Evolutionary conservation across 805 yeast species (phyloP).

Genomic region (Kluyveromyces wickerhamii): DNA sequence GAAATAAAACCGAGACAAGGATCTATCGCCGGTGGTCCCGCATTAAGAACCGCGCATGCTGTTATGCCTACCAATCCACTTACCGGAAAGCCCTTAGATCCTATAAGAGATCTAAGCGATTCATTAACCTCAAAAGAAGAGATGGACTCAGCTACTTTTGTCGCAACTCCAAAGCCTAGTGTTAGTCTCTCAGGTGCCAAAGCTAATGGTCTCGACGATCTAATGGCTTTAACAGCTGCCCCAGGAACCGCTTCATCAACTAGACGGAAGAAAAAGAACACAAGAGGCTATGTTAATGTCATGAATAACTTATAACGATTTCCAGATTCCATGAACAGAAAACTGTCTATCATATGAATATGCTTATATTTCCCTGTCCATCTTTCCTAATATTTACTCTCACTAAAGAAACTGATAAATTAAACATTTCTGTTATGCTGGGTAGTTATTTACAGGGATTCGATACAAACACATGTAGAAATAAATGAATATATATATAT

Average conservation of each 20-base stretch:
- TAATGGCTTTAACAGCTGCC: constrained; percentile 33
- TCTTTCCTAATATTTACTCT: too few relatives aligned
- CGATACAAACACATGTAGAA: too few relatives aligned
- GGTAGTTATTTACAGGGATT: too few relatives aligned
- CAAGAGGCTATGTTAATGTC: constrained; percentile 62
- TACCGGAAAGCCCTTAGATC: constrained; percentile 27
- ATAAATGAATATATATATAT: too few relatives aligned
- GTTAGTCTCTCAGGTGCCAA: constrained; percentile 25
- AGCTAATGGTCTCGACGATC: constrained; percentile 40
- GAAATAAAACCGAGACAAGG: constrained; percentile 34
- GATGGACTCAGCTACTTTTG: constrained; percentile 15
- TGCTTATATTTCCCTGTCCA: too few relatives aligned
- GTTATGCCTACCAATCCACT: constrained; percentile 29
- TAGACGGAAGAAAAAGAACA: constrained; percentile 37
- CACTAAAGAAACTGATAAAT: too few relatives aligned
- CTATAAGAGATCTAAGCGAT: constrained; percentile 7
- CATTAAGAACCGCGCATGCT: constrained; percentile 26
- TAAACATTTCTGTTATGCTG: too few relatives aligned
- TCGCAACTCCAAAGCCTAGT: constrained; percentile 4
- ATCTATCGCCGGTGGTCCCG: constrained; percentile 25
- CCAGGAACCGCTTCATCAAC: constrained; percentile 21
- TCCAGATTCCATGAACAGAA: not conserved
- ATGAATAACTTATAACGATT: constrained; percentile 33
- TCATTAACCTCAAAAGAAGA: constrained; percentile 9
- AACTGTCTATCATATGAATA: not conserved